A percentile compares a stretch with the other conserved stretches of the same genome.
phyloP scores from a whole-genome alignment of 169 alveolate species.

The Sarcocystis neurona region DNA sequence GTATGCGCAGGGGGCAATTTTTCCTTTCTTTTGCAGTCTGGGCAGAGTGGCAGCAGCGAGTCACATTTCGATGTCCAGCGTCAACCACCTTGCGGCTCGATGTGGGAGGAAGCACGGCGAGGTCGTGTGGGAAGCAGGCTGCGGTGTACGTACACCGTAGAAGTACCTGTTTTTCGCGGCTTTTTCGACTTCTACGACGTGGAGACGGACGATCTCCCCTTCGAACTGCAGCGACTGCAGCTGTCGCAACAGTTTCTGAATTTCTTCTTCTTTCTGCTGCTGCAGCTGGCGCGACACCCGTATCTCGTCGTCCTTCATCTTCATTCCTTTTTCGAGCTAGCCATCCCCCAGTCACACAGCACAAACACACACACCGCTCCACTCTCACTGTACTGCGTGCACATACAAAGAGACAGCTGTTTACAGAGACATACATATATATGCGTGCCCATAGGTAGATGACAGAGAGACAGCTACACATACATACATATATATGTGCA shows the following conservation, averaged over 20 bases:
- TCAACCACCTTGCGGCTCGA: neutral
- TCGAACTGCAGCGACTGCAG: constrained; percentile 15
- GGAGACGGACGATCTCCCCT: neutral
- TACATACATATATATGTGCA: too few relatives aligned
- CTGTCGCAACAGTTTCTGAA: neutral
- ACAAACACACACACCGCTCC: neutral
- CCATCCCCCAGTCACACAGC: neutral
- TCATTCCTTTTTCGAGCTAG: constrained; percentile 7
- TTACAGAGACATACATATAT: too few relatives aligned
- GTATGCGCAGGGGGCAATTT: too few relatives aligned
- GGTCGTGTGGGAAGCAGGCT: neutral
- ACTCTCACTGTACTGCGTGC: neutral
- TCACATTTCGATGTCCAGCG: too few relatives aligned
- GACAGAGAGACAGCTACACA: too few relatives aligned
- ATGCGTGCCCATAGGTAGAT: too few relatives aligned
- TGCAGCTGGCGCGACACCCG: neutral
- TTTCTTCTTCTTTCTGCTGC: neutral
- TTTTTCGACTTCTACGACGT: neutral
- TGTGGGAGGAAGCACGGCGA: neutral
- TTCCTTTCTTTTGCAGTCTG: too few relatives aligned
- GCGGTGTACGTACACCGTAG: neutral
- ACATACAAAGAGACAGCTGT: too few relatives aligned
- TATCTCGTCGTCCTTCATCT: neutral
- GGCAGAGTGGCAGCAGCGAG: too few relatives aligned
- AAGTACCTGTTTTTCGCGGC: constrained; percentile 9